phyloP scores from a whole-genome alignment of 805 yeast species.

The Lachancea lanzarotensis region DNA sequence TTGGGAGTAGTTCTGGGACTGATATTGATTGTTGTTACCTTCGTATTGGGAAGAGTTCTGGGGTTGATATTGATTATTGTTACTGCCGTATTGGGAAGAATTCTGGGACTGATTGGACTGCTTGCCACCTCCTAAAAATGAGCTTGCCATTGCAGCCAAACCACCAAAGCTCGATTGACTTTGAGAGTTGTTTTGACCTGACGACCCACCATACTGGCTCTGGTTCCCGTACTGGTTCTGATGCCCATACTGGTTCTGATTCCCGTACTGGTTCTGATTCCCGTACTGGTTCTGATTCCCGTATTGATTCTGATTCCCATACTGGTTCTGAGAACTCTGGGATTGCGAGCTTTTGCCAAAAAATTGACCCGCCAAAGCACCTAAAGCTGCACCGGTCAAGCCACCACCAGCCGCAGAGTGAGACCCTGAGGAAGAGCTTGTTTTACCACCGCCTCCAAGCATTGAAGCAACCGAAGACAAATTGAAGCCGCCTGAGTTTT shows the following conservation, averaged over 20 bases:
- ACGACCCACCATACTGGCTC: not conserved
- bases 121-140: constrained; percentile 8
- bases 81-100: not conserved
- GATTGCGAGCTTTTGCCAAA: constrained; percentile 14
- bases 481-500: constrained; percentile 15
- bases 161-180: constrained; percentile 13
- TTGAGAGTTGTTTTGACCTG: not conserved
- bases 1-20: not conserved
- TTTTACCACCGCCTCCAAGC: constrained; percentile 11
- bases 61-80: not conserved
- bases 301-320: not conserved
- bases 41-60: not conserved
- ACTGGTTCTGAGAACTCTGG: not conserved
- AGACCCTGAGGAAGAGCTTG: constrained; percentile 5
- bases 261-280: not conserved
- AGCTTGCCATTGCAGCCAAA: constrained; percentile 16
- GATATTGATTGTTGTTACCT: not conserved
- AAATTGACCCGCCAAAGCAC: constrained; percentile 24
- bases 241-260: not conserved
- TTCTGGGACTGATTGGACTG: constrained; percentile 1
- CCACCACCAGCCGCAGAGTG: constrained; percentile 9
- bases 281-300: not conserved
- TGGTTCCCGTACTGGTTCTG: not conserved
- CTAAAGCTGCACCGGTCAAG: constrained; percentile 21
- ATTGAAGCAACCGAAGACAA: constrained; percentile 21